Conservation (phyloP, 2,329 filamentous ascomycete genomes). For the Cytospora schulzeri region DNA sequence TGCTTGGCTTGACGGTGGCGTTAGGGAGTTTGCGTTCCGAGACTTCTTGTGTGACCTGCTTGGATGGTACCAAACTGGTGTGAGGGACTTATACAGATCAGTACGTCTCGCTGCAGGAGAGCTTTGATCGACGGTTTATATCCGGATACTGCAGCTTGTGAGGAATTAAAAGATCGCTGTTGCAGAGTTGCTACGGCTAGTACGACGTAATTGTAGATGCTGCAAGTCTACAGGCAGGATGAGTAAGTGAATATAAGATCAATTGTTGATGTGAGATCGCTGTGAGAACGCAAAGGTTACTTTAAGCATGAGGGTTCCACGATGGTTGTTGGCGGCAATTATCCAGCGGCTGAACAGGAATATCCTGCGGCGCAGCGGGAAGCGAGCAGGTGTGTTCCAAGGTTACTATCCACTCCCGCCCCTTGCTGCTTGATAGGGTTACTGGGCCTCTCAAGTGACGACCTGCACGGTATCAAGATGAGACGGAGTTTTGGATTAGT, state of each 20-base stretch:
- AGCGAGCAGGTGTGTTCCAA: not conserved
- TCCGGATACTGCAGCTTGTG: not conserved
- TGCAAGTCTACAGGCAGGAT: not conserved
- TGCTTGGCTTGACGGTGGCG: no score
- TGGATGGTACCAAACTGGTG: not conserved
- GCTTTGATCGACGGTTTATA: no score
- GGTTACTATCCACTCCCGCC: not conserved
- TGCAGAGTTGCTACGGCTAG: not conserved
- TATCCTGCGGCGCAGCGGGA: constrained; percentile 7
- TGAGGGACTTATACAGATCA: not conserved
- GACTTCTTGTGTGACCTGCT: not conserved
- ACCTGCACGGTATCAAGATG: not conserved
- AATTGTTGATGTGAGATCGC: not conserved
- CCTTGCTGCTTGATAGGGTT: not conserved
- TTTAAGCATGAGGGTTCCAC: not conserved
- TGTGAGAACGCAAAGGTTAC: not conserved
- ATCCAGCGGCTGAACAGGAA: constrained; percentile 1
- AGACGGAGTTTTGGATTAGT: not conserved
- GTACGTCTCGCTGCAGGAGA: not conserved
- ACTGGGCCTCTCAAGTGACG: no score
- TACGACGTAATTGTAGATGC: not conserved
- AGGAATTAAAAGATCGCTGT: not conserved
- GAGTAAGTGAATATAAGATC: not conserved
- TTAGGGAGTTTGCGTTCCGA: no score
- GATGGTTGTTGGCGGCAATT: constrained; percentile 11